Evolutionary conservation across 2,329 filamentous ascomycete species (phyloP), one percentile per base, ranked within the genome.

Genomic region (Apiospora malaysiana): DNA sequence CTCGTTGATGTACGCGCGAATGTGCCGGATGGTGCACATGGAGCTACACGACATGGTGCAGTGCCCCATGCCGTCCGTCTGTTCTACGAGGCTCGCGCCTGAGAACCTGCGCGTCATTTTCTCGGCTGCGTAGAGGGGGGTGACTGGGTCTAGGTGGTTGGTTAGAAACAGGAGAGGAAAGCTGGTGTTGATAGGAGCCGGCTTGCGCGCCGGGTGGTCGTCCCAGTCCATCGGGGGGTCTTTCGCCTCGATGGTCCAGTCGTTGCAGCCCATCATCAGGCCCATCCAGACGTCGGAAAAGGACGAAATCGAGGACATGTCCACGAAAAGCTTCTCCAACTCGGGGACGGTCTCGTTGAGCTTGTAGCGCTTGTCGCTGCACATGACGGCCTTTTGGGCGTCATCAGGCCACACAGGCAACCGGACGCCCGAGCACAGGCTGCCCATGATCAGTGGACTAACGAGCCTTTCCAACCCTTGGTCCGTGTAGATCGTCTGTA

Each of bases 141-240:
- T 91, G 23, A 91, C 88, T 0, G 89, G 88, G 70, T 91, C 89
- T 18, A 86, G 82, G 0, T 85, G 86, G 75, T 88, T 90, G 46
- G 85, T 86, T 16, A 90, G 79, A 75, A 89, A 87, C 8, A 91
- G 81, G 43, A 91, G 80, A 0, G 89, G 89, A 73, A 87, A 83
- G 7, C 83, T 81, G 7, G 85, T 88, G 37, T 83, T 80, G 72
- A 81, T 81, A 21, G 76, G 77, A 45, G 74, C 72, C 43, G 75
- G 79, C 72, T 77, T 77, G 67, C 77, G 75, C 40, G 68, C 75
- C 27, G 79, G 77, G 59, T 78, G 75, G 56, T 78, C 76, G 63
- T 76, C 75, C 76, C 79, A 78, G 18, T 75, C 72, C 76, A 80
- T 79, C 12, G 77, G 78, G 9, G 78, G 78, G 56, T 79, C 79